Percentiles rank a stretch among this genome's conserved stretches.
Conservation (phyloP, 2,329 filamentous ascomycete species). For the Dryadomyces quercivorus region DNA sequence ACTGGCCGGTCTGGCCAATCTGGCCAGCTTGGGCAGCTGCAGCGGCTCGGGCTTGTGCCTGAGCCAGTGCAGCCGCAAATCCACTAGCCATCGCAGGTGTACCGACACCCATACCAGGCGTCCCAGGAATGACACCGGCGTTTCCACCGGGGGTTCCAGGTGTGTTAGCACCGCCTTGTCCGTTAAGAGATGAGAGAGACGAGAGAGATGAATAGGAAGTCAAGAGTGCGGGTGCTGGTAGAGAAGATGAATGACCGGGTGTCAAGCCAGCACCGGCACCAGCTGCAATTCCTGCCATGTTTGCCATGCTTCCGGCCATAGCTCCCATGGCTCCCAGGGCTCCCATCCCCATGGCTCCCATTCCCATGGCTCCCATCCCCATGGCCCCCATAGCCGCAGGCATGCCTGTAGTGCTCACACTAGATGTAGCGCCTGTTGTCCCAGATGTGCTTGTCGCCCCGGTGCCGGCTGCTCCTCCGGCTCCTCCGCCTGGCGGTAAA, state of each 20-base stretch:
- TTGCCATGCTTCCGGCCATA: background rate
- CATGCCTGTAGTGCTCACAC: constrained; percentile 7
- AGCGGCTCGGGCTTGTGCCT: background rate
- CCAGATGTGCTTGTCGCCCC: background rate
- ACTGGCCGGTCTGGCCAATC: background rate
- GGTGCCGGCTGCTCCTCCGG: background rate
- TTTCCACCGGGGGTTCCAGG: constrained; percentile 4
- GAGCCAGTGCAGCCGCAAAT: constrained; percentile 2
- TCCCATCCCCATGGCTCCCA: background rate
- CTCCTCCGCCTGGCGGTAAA: constrained; percentile 43
- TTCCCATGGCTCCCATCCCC: background rate
- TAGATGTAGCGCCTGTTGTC: no score
- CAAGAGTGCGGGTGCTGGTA: background rate
- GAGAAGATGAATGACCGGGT: background rate
- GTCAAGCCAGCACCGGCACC: background rate
- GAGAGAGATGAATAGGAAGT: background rate
- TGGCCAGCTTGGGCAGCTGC: background rate
- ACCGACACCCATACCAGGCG: constrained; percentile 2
- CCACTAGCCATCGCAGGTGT: constrained; percentile 4
- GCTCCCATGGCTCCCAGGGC: background rate
- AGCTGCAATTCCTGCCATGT: background rate
- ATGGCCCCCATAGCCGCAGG: constrained; percentile 23
- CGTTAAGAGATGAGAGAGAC: background rate
- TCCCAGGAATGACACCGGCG: background rate
- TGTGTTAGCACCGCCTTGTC: background rate